A percentile compares a stretch with the other conserved stretches of the same genome.
phyloP scores from a whole-genome alignment of 164 flowering plant species.

The Stephania japonica region DNA sequence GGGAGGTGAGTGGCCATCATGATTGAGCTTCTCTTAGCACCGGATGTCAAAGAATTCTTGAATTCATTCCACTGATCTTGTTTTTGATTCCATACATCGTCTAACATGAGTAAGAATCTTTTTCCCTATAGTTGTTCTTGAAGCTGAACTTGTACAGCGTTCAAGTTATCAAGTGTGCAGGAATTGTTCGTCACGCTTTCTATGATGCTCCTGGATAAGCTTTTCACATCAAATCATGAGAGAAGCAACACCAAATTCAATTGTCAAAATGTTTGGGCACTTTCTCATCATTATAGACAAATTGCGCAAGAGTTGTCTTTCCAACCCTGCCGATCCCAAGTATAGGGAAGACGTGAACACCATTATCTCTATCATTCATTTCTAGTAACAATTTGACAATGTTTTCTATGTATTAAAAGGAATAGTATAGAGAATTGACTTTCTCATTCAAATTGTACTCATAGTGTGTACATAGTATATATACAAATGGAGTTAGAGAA shows the following conservation, averaged over 20 bases:
- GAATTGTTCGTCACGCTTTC: neutral
- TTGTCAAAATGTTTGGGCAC: neutral
- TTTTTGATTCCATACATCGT: neutral
- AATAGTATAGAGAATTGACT: too few relatives aligned
- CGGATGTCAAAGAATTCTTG: neutral
- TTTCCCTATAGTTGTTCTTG: neutral
- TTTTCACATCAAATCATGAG: constrained; percentile 4
- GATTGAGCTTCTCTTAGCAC: constrained; percentile 6
- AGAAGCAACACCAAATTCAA: neutral
- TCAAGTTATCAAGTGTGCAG: neutral
- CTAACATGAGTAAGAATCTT: constrained; percentile 3
- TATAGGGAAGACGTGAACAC: neutral
- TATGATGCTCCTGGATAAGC: neutral
- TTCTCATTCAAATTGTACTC: too few relatives aligned
- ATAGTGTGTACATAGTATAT: too few relatives aligned
- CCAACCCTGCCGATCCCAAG: constrained; percentile 5
- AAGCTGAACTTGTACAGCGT: neutral
- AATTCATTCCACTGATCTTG: neutral
- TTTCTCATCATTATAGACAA: neutral
- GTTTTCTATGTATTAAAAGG: too few relatives aligned
- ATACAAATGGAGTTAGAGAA: too few relatives aligned
- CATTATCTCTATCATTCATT: neutral
- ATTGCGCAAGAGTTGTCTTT: constrained; percentile 5
- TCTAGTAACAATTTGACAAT: neutral
- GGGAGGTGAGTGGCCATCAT: neutral